Percentiles rank a stretch among this genome's conserved stretches.
phyloP scores from a whole-genome alignment of 1,284 basidiomycete species.

The Pseudomicrostroma phylloplanum region DNA sequence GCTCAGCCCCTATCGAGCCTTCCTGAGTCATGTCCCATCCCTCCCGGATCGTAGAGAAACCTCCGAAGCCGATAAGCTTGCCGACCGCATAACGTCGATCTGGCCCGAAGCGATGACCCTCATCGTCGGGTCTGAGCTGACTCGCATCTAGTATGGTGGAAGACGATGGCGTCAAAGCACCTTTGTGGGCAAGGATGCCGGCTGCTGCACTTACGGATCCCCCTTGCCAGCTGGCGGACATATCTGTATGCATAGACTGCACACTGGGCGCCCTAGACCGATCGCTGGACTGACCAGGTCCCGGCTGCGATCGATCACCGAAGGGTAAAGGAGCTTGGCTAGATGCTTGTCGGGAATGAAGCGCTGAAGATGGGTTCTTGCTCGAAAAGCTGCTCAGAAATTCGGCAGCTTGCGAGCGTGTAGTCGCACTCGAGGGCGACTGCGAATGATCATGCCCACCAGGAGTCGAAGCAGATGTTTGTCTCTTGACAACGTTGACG shows the following conservation, averaged over 20 bases:
- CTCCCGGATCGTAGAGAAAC: slow-evolving; percentile 75
- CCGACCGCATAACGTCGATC: slow-evolving; percentile 64
- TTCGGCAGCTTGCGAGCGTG: slow-evolving; percentile 61
- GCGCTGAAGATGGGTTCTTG: slow-evolving; percentile 11
- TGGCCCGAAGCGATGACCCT: slow-evolving; percentile 34
- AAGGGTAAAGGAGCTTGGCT: too few species aligned
- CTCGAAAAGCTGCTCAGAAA: slow-evolving; percentile 65
- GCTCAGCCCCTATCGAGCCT: background rate
- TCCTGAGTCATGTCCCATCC: slow-evolving; percentile 49
- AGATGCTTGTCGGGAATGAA: too few species aligned
- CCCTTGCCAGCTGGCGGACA: slow-evolving; percentile 16
- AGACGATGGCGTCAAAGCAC: slow-evolving; percentile 16
- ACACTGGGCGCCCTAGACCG: background rate
- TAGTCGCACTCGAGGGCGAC: background rate
- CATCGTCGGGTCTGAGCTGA: slow-evolving; percentile 23
- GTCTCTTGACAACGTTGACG: background rate
- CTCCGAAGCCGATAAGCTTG: slow-evolving; percentile 71
- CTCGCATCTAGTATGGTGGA: background rate
- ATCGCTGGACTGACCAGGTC: background rate
- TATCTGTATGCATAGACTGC: background rate
- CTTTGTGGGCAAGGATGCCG: slow-evolving; percentile 17
- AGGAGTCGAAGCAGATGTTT: background rate
- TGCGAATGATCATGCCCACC: background rate
- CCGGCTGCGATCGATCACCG: background rate
- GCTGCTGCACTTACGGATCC: slow-evolving; percentile 23